Base-by-base conservation (phyloP, 768 basidiomycete species). In the Russula olivacea region DNA sequence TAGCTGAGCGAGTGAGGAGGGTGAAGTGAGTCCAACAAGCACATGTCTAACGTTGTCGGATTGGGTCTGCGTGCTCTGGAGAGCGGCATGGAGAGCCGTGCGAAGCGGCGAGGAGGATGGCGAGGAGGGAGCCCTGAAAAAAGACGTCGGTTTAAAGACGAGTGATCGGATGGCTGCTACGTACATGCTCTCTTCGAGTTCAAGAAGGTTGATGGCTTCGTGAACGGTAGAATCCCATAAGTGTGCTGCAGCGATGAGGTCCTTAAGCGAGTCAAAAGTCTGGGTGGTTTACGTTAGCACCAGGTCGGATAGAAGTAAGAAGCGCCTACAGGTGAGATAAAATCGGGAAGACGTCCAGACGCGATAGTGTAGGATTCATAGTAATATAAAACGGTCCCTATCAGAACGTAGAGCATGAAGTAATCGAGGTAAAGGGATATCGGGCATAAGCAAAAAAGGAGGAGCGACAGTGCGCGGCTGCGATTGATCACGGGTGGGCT, bases 1-100 rank as follows among this genome's bases (percentile, higher is more conserved):
- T 12, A 93, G 79, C 70, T 89, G 91, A 11, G 86, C 79, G n/a
- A 91, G 76, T 66, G 89, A 85, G 15, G 80, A 72, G 8, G 88
- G 86, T 8, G 81, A 83, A 0, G 91, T 87, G 51, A 93, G 81
- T 15, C 90, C 91, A 8, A 86, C 80, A 53, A 93, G 80, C 3
- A 92, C 81, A 55, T 86, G 85, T 36, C 91, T 87, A 66, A 93
- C 83, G 61, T 88, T 88, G 70, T 92, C 91, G 69, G 86, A 88
- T 73, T 93, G 90, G 0, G 80, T 83, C 69, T 90, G 87, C 0
- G 88, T 91, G 14, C 84, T 87, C 70, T 86, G 80, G 15, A 92
- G 78, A 19, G 88, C 84, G 2, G 88, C 85, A 57, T 87, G 84
- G 2, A 93, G 80, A 10, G 89, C 81, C 17, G 88, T 76, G 55